Evolutionary conservation across 1,284 basidiomycete species (phyloP).

Genomic region (Ceratobasidium sp.): DNA sequence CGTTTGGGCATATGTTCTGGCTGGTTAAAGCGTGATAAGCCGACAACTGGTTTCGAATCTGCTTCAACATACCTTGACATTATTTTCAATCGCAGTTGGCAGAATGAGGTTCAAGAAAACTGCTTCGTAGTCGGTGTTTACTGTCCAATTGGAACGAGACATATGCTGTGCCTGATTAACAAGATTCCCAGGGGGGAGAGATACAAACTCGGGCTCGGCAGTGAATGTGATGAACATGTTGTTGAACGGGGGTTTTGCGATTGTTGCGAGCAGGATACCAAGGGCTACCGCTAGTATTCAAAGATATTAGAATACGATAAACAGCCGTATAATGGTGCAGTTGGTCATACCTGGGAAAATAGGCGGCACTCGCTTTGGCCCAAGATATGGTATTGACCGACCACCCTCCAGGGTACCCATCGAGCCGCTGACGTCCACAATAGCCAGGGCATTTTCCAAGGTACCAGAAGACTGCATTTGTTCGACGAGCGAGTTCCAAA

Average conservation of each 20-base stretch:
- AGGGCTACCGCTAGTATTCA: slow-evolving; percentile 60
- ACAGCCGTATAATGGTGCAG: no score
- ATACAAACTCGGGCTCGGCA: slow-evolving; percentile 55
- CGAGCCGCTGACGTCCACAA: slow-evolving; percentile 76
- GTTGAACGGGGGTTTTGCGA: slow-evolving; percentile 67
- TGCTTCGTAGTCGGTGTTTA: slow-evolving; percentile 65
- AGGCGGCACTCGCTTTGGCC: slow-evolving; percentile 48
- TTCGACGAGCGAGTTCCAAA: slow-evolving; percentile 67
- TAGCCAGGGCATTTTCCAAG: slow-evolving; percentile 65
- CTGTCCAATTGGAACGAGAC: slow-evolving; percentile 53
- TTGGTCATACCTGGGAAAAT: slow-evolving; percentile 57
- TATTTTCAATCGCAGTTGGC: slow-evolving; percentile 59
- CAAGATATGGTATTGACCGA: slow-evolving; percentile 1
- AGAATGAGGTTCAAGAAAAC: slow-evolving; percentile 66
- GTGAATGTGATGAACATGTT: slow-evolving; percentile 73
- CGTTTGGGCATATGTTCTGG: slow-evolving; percentile 69
- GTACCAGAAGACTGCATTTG: slow-evolving; percentile 60
- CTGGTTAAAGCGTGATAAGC: background rate
- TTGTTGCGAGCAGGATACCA: slow-evolving; percentile 65
- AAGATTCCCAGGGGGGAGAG: slow-evolving; percentile 52
- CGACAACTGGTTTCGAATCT: no score
- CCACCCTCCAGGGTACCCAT: no score
- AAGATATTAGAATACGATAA: no score
- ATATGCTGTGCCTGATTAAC: slow-evolving; percentile 53
- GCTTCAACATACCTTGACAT: slow-evolving; percentile 52